These are phyloP conservation scores for Suillus clintonianus DNA, from an alignment of 768 basidiomycete genomes.

Conservation along the genomic window DNA sequence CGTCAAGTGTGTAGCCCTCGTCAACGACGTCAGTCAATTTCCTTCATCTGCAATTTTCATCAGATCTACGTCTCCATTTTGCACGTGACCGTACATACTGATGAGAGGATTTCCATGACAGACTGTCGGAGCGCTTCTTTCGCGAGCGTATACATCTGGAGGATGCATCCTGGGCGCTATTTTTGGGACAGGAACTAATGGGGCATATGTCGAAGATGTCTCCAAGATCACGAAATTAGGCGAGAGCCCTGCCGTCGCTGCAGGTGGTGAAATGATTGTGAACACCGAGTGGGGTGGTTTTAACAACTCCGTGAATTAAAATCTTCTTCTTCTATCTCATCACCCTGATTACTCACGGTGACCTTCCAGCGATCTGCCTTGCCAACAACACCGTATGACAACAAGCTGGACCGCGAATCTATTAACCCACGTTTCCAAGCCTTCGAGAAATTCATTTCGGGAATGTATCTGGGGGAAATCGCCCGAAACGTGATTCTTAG, in stretches of 20 bases:
- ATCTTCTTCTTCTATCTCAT: background rate
- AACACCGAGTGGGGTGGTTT: slow-evolving; percentile 99
- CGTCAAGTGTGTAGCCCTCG: slow-evolving; percentile 88
- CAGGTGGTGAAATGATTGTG: slow-evolving; percentile 85
- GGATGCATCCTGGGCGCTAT: slow-evolving; percentile 89
- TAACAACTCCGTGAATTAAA: slow-evolving; percentile 79
- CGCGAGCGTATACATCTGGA: slow-evolving; percentile 91
- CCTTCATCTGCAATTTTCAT: background rate
- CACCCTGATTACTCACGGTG: slow-evolving; percentile 3
- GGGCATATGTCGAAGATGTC: slow-evolving; percentile 91
- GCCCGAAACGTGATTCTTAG: slow-evolving; percentile 82
- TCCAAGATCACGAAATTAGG: slow-evolving; percentile 83
- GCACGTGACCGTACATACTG: slow-evolving; percentile 8
- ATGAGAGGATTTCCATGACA: slow-evolving; percentile 30
- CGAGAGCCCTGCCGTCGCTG: slow-evolving; percentile 55
- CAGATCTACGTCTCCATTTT: slow-evolving; percentile 6
- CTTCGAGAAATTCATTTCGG: slow-evolving; percentile 98
- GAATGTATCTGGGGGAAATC: slow-evolving; percentile 98
- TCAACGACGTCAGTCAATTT: slow-evolving; percentile 77
- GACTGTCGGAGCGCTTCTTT: slow-evolving; percentile 95
- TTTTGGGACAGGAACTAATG: slow-evolving; percentile 98
- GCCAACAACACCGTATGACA: slow-evolving; percentile 89
- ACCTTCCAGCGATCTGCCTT: slow-evolving; percentile 68
- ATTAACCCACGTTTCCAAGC: slow-evolving; percentile 94
- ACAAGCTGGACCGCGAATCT: slow-evolving; percentile 86